These are phyloP conservation scores for Picocystis salinarum DNA, from an alignment of 139 green algal genomes.

Conservation along the genomic window DNA sequence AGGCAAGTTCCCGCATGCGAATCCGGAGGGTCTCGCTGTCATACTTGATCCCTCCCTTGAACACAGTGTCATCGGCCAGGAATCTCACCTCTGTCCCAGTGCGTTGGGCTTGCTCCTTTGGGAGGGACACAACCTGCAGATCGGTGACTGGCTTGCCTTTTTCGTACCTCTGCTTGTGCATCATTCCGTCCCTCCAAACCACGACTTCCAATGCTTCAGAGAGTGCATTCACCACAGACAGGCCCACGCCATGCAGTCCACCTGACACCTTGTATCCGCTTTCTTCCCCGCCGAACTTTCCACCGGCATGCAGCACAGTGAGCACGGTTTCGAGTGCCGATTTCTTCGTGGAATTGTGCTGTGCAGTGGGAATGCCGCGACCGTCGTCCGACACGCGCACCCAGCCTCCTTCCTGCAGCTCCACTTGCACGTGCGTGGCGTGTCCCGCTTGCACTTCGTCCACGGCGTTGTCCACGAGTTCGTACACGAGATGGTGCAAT, in stretches of 20 bases:
- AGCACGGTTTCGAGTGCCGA: conserved; percentile 55
- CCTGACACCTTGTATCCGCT: conserved; percentile 67
- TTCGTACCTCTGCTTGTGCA: conserved; percentile 48
- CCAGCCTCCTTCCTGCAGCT: conserved; percentile 38
- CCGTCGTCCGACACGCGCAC: conserved; percentile 73
- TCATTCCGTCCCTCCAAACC: conserved; percentile 36
- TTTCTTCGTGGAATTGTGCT: conserved; percentile 68
- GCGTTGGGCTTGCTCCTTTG: not conserved
- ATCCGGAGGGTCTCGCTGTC: conserved; percentile 54
- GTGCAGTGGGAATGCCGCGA: conserved; percentile 73
- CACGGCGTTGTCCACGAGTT: conserved; percentile 94
- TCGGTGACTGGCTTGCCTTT: conserved; percentile 24
- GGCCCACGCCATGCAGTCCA: conserved; percentile 88
- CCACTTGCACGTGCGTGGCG: conserved; percentile 38
- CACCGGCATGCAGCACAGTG: conserved; percentile 88
- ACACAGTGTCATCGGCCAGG: conserved; percentile 57
- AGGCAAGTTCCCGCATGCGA: conserved; percentile 82
- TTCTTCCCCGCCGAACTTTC: conserved; percentile 83
- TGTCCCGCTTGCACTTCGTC: conserved; percentile 58
- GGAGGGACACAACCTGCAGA: not conserved
- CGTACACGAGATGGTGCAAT: conserved; percentile 91
- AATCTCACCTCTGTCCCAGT: conserved; percentile 65
- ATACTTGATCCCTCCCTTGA: conserved; percentile 34
- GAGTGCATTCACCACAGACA: conserved; percentile 91
- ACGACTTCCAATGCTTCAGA: conserved; percentile 51